Percentiles rank a stretch among this genome's conserved stretches.
phyloP scores from a whole-genome alignment of 1,284 basidiomycete genomes.

The Cryptococcus hybrid region DNA sequence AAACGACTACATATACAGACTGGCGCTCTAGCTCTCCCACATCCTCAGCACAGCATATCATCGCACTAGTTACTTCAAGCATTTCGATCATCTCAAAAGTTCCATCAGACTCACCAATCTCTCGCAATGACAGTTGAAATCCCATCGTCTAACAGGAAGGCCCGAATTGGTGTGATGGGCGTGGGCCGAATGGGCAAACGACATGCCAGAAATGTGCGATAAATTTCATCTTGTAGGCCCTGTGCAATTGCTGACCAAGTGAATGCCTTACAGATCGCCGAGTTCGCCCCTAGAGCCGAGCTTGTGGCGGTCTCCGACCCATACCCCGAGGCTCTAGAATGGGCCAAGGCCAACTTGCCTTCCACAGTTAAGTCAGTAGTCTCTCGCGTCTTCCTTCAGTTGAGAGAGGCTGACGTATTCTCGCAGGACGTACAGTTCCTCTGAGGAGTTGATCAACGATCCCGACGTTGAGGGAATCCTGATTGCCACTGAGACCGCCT shows the following conservation, averaged over 20 bases:
- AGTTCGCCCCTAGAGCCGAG: conserved; percentile 11
- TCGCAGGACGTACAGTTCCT: too few relatives aligned
- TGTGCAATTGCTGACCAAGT: neutral
- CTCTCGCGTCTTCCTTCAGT: neutral
- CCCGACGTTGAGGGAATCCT: conserved; percentile 16
- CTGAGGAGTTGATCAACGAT: too few relatives aligned
- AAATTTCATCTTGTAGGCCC: neutral
- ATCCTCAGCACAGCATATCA: too few relatives aligned
- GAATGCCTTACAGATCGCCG: conserved; percentile 1
- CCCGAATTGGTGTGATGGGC: conserved; percentile 13
- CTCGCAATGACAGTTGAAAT: too few relatives aligned
- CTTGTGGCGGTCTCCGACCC: conserved; percentile 19
- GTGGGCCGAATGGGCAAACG: conserved; percentile 22
- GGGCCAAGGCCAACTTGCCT: conserved; percentile 10
- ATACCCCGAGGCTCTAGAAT: neutral
- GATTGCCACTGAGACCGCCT: conserved; percentile 23
- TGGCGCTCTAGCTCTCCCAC: too few relatives aligned
- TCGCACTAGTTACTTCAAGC: too few relatives aligned
- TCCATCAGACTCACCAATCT: too few relatives aligned
- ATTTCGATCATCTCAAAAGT: too few relatives aligned
- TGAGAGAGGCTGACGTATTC: too few relatives aligned
- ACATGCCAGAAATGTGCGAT: conserved; percentile 11
- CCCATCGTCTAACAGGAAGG: too few relatives aligned
- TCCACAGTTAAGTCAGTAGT: neutral
- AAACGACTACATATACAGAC: too few relatives aligned